Evolutionary conservation across 345 rosid genomes (phyloP).

Genomic region (Noccaea bulbosa): DNA sequence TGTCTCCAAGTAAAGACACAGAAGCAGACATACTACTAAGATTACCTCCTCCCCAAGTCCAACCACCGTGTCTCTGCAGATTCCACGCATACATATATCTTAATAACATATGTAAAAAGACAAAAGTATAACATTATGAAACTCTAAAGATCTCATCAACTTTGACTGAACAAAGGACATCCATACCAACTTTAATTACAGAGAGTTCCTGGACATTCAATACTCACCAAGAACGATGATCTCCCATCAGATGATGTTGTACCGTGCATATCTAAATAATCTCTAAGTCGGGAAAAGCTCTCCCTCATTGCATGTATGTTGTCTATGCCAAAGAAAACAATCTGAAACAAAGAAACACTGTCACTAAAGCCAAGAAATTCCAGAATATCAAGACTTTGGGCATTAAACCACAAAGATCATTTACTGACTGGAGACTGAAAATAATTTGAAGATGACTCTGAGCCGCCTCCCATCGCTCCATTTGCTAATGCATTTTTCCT

Average conservation of each 20-base stretch:
- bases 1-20: constrained; percentile 95
- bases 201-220: constrained; percentile 15
- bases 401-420: constrained; percentile 36
- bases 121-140: neutral
- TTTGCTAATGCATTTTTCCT: constrained; percentile 98
- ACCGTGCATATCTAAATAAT: constrained; percentile 94
- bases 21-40: constrained; percentile 99
- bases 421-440: constrained; percentile 85
- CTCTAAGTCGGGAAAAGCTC: constrained; percentile 91
- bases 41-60: constrained; percentile 99
- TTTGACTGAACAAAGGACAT: neutral
- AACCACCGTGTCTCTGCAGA: constrained; percentile 92
- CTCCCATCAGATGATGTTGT: constrained; percentile 93
- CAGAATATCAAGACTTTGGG: constrained; percentile 23
- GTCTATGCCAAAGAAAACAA: constrained; percentile 98
- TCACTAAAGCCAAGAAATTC: constrained; percentile 23
- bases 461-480: constrained; percentile 99
- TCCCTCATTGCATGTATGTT: constrained; percentile 99
- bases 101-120: constrained; percentile 10
- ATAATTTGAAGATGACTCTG: constrained; percentile 94
- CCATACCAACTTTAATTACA: constrained; percentile 7
- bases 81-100: constrained; percentile 31
- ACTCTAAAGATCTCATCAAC: constrained; percentile 10
- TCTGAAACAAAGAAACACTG: constrained; percentile 48
- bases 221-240: constrained; percentile 93